Evolutionary conservation across 2,329 filamentous ascomycete species (phyloP).

Genomic region (Fusarium sp.): DNA sequence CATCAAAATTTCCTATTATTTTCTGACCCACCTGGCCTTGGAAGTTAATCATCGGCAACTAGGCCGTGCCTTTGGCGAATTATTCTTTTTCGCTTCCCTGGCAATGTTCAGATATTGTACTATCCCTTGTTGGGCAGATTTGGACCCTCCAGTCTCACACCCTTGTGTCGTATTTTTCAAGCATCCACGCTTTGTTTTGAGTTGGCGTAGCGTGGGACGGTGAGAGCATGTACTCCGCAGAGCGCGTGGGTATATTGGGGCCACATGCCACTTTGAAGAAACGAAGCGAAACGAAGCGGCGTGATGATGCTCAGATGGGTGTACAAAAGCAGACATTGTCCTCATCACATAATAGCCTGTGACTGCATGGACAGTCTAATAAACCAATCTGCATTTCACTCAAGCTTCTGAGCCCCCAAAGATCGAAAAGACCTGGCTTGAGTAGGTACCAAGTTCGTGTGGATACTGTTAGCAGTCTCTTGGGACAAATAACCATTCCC

Average conservation of each 20-base stretch:
- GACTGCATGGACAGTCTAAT: neutral
- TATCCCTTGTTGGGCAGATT: slow-evolving; percentile 39
- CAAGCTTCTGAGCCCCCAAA: neutral
- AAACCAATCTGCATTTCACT: neutral
- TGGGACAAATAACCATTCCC: neutral
- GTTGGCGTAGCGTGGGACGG: slow-evolving; percentile 30
- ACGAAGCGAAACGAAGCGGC: slow-evolving; percentile 8
- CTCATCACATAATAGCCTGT: no score
- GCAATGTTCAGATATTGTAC: slow-evolving; percentile 37
- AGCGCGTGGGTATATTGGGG: slow-evolving; percentile 23
- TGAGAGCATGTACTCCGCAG: slow-evolving; percentile 28
- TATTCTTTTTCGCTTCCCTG: slow-evolving; percentile 51
- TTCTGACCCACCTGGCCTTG: neutral
- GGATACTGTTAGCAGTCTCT: neutral
- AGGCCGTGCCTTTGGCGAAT: slow-evolving; percentile 42
- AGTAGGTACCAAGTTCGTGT: neutral
- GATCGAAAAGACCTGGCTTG: neutral
- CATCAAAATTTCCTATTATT: no score
- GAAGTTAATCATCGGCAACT: slow-evolving; percentile 31
- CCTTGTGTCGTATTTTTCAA: slow-evolving; percentile 32
- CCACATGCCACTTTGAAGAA: slow-evolving; percentile 27
- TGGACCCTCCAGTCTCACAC: slow-evolving; percentile 37
- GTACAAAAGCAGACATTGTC: slow-evolving; percentile 10
- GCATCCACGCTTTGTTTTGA: slow-evolving; percentile 35
- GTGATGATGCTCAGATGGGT: slow-evolving; percentile 28